Base-by-base conservation (phyloP, 2,329 filamentous ascomycete species). In the Fusarium odoratissimum region DNA sequence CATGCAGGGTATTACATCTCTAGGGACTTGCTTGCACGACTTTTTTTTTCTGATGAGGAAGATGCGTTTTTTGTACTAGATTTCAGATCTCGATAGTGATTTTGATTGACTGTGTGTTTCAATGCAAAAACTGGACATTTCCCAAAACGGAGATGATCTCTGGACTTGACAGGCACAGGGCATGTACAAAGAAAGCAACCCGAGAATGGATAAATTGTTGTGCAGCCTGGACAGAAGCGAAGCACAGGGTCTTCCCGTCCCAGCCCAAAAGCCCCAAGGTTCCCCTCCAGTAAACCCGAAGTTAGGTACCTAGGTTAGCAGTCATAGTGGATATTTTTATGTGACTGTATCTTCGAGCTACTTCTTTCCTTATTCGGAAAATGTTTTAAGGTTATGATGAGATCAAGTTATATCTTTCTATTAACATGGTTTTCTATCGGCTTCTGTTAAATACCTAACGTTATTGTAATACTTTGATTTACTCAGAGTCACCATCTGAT, bases 1-100 rank as follows among this genome's bases (percentile, higher is more conserved):
- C 55, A 69, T 69, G 52, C 59, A 54, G 51, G 65, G 46, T 69
- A 55, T 45, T 41, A 14, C 21, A 61, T 61, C 33, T 49, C n/a
- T 33, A 49, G n/a, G 46, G 51, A 31, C 30, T 42, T 51, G 38
- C 17, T 28, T 37, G 13, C 23, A 37, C 40, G 33, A 38, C 31
- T 16, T 33, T 33, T 14, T 14, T 33, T 33, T 16, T 14, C 6
- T 4, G 23, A 25, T 33, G 8, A 45, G 23, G 23, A 55, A 49
- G 19, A 35, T 25, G 31, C 31, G 30, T 37, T 51, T 23, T 40
- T 51, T 25, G n/a, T 51, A 19, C 33, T n/a, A 10, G 17, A 33
- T 30, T 28, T 48, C 31, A 51, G 30, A 52, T 33, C 23, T 28
- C 9, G 41, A 52, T 67, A 44, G 19, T 28, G 30, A n/a, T n/a